Percentiles rank a stretch among this genome's conserved stretches.
phyloP scores from a whole-genome alignment of 2,329 filamentous ascomycete genomes.

The Aspergillus persii region DNA sequence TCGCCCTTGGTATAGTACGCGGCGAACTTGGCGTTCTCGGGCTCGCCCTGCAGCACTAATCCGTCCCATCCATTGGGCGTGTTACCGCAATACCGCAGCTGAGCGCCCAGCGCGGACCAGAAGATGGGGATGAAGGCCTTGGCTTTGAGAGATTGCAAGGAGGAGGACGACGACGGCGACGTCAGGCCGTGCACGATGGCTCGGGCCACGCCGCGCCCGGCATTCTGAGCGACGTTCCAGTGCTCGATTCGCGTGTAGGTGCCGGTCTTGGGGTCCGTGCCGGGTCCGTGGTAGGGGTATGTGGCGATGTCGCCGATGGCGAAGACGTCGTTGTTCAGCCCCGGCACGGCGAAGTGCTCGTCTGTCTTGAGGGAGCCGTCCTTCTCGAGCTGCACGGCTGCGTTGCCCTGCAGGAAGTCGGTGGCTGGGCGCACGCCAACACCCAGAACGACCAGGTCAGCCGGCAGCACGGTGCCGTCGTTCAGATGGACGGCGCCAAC shows the following conservation, averaged over 20 bases:
- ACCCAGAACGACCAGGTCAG: conserved; percentile 87
- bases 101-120: conserved; percentile 88
- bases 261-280: conserved; percentile 60
- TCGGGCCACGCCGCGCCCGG: conserved; percentile 74
- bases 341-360: conserved; percentile 72
- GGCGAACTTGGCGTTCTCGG: conserved; percentile 75
- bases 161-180: conserved; percentile 14
- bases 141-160: conserved; percentile 48
- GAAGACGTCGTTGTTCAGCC: conserved; percentile 73
- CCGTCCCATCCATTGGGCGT: conserved; percentile 82
- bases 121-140: conserved; percentile 88
- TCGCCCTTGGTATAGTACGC: conserved; percentile 89
- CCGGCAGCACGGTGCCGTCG: conserved; percentile 78
- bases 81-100: conserved; percentile 92
- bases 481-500: conserved; percentile 82
- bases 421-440: conserved; percentile 87
- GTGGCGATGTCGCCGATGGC: conserved; percentile 94
- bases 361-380: conserved; percentile 86
- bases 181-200: conserved; percentile 65
- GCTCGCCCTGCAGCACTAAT: conserved; percentile 73
- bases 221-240: conserved; percentile 97
- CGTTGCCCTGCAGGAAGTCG: conserved; percentile 73
- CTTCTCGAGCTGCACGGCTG: conserved; percentile 66
- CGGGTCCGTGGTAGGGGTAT: conserved; percentile 90
- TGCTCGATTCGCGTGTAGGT: conserved; percentile 83